Conservation (phyloP, 1,284 basidiomycete species). For the Ganoderma meredithae region DNA sequence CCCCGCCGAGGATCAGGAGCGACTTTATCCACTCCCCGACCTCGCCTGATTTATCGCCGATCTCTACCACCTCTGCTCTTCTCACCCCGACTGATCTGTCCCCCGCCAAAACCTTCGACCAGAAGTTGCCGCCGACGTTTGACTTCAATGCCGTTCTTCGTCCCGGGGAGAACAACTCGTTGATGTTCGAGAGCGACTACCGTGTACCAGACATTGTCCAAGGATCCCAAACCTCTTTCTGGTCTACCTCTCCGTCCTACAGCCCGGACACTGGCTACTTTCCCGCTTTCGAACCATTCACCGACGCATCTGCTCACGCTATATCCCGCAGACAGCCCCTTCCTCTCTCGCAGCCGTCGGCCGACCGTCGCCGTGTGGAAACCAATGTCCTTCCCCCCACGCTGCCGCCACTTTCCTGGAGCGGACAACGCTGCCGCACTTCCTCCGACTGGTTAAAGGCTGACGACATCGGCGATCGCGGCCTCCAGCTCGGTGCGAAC, state of each 20-base stretch:
- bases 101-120: conserved; percentile 64
- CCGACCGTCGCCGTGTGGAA: conserved; percentile 36
- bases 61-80: conserved; percentile 68
- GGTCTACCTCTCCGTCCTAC: conserved; percentile 39
- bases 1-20: conserved; percentile 47
- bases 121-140: conserved; percentile 58
- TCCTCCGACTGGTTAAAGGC: conserved; percentile 45
- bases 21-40: conserved; percentile 48
- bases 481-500: conserved; percentile 24
- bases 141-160: conserved; percentile 48
- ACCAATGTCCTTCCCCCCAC: conserved; percentile 29
- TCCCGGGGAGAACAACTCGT: conserved; percentile 36
- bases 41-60: conserved; percentile 73
- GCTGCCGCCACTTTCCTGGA: conserved; percentile 36
- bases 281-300: conserved; percentile 61
- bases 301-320: conserved; percentile 48
- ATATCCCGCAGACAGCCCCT: conserved; percentile 42
- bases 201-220: conserved; percentile 34
- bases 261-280: conserved; percentile 46
- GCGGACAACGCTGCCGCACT: conserved; percentile 37
- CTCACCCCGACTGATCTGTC: conserved; percentile 75
- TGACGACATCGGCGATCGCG: conserved; percentile 39
- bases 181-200: conserved; percentile 43
- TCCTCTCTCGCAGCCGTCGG: conserved; percentile 43
- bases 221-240: conserved; percentile 30